These are phyloP conservation scores for Arachis stenosperma DNA, from an alignment of 306 rosid genomes.

Conservation along the genomic window DNA sequence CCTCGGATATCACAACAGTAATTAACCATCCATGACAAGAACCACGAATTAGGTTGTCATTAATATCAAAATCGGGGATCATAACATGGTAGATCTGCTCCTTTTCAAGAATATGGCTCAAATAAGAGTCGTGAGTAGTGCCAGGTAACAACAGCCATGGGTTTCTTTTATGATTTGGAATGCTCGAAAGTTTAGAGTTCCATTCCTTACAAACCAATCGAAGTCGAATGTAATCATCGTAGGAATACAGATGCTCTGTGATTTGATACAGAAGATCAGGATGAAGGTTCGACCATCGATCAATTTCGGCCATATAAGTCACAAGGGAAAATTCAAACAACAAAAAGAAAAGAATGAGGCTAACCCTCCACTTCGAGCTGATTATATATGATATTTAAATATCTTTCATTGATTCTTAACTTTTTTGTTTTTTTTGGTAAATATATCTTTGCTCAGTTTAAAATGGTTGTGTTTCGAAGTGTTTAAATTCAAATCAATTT, in stretches of 20 bases:
- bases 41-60: neutral
- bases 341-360: too few species aligned
- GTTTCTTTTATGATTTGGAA: neutral
- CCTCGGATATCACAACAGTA: neutral
- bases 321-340: too few species aligned
- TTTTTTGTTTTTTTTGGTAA: too few species aligned
- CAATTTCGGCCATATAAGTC: neutral
- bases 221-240: neutral
- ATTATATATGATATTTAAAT: too few species aligned
- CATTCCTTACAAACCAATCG: neutral
- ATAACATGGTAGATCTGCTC: neutral
- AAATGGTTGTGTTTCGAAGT: too few species aligned
- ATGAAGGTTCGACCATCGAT: neutral
- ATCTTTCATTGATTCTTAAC: too few species aligned
- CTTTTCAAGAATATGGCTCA: neutral
- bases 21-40: neutral
- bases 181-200: neutral
- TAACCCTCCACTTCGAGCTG: too few species aligned
- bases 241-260: neutral
- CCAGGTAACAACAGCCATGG: neutral
- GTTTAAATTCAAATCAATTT: too few species aligned
- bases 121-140: too few species aligned
- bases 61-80: neutral
- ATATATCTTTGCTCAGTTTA: too few species aligned
- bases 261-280: neutral